These are phyloP conservation scores for Clarireedia homoeocarpa DNA, from an alignment of 2,329 filamentous ascomycete species.

Conservation along the genomic window DNA sequence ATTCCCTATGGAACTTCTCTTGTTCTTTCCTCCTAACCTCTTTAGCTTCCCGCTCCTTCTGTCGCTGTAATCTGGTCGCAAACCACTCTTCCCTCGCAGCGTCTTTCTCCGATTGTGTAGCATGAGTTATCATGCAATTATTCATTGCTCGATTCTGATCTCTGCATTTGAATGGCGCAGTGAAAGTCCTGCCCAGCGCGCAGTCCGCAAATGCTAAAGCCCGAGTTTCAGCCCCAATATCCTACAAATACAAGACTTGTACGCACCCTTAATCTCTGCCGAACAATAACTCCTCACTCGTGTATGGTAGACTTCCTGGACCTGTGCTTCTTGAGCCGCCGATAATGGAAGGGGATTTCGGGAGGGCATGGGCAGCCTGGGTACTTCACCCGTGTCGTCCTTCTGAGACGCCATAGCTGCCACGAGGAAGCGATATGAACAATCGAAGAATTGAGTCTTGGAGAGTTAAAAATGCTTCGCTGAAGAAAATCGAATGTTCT, in stretches of 20 bases:
- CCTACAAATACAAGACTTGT: neutral
- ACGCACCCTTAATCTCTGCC: slow-evolving; percentile 66
- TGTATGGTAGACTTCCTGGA: slow-evolving; percentile 73
- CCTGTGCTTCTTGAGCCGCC: slow-evolving; percentile 71
- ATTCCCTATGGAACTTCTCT: slow-evolving; percentile 57
- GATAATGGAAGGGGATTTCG: slow-evolving; percentile 79
- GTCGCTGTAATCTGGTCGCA: slow-evolving; percentile 61
- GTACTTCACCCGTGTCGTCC: slow-evolving; percentile 20
- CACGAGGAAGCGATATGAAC: slow-evolving; percentile 13
- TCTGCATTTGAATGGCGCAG: slow-evolving; percentile 80
- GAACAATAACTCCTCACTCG: slow-evolving; percentile 70
- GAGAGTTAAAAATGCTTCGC: neutral
- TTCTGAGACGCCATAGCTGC: slow-evolving; percentile 25
- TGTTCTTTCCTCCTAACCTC: slow-evolving; percentile 51
- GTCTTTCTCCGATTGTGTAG: slow-evolving; percentile 79
- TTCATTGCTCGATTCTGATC: slow-evolving; percentile 81
- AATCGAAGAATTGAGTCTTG: neutral
- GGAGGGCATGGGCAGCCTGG: slow-evolving; percentile 40
- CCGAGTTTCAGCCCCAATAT: neutral
- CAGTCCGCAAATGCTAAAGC: slow-evolving; percentile 79
- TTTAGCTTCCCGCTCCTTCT: slow-evolving; percentile 57
- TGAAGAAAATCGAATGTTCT: slow-evolving; percentile 8
- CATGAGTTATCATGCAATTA: slow-evolving; percentile 80
- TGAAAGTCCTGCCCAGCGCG: slow-evolving; percentile 77
- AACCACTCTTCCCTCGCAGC: slow-evolving; percentile 93